A percentile compares a stretch with the other conserved stretches of the same genome.
Evolutionary conservation across 129 eudicot species (phyloP).

Genomic region (Ambrosia trifida): DNA sequence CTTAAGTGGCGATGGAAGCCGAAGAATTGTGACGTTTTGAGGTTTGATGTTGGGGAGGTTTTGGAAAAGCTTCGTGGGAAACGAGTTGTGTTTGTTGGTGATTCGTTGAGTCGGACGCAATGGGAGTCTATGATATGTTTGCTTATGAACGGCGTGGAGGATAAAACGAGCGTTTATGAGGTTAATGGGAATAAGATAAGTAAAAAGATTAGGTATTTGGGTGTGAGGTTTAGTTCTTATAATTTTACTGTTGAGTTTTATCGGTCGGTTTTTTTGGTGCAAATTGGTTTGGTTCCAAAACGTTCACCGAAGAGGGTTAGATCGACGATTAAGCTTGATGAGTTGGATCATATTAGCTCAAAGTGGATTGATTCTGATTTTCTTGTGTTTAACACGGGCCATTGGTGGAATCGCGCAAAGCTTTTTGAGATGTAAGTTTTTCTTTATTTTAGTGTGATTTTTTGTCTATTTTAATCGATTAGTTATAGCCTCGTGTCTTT

Average conservation of each 20-base stretch:
- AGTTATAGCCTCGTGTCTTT: not conserved
- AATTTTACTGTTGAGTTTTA: slow-evolving; percentile 74
- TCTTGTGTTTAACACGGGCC: slow-evolving; percentile 79
- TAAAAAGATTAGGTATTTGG: slow-evolving; percentile 74
- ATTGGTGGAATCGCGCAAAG: slow-evolving; percentile 88
- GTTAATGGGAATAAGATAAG: slow-evolving; percentile 72
- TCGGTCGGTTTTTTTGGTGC: slow-evolving; percentile 72
- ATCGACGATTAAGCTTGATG: slow-evolving; percentile 61
- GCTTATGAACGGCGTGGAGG: slow-evolving; percentile 84
- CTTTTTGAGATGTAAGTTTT: slow-evolving; percentile 66
- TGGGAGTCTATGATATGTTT: slow-evolving; percentile 95
- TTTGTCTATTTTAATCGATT: slow-evolving; percentile 36
- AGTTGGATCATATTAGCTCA: slow-evolving; percentile 57
- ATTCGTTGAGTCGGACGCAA: slow-evolving; percentile 88
- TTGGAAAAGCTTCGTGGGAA: slow-evolving; percentile 76
- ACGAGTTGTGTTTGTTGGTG: slow-evolving; percentile 91
- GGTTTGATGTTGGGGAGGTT: slow-evolving; percentile 47
- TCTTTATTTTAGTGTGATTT: not conserved
- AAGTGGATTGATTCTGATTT: slow-evolving; percentile 77
- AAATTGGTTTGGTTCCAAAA: slow-evolving; percentile 61
- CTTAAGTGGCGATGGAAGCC: slow-evolving; percentile 92
- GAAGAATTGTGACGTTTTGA: slow-evolving; percentile 54
- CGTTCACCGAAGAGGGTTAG: slow-evolving; percentile 71
- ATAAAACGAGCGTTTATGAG: slow-evolving; percentile 69
- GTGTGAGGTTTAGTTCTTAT: slow-evolving; percentile 58